Conservation (phyloP, 768 basidiomycete species). For the Russula abietina region DNA sequence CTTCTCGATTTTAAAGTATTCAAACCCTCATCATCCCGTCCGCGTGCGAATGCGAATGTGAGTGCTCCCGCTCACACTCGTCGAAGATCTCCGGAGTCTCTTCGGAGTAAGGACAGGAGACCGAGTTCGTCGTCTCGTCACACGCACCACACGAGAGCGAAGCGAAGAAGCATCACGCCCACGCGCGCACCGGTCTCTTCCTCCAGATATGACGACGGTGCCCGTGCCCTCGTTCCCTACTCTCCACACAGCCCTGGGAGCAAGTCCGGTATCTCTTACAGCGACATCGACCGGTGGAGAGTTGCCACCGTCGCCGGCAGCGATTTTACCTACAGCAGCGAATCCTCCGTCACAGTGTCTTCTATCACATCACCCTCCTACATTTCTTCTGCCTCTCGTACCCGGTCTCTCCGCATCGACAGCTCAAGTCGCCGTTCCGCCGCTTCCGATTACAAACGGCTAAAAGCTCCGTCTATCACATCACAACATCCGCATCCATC, state of each 20-base stretch:
- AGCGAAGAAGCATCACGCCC: conserved; percentile 18
- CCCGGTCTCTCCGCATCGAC: conserved; percentile 11
- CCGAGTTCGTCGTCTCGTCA: conserved; percentile 9
- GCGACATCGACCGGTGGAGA: conserved; percentile 20
- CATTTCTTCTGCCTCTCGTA: conserved; percentile 7
- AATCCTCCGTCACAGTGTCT: conserved; percentile 19
- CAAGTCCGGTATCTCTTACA: conserved; percentile 18
- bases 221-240: conserved; percentile 12
- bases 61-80: neutral
- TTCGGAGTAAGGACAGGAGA: neutral
- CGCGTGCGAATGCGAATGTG: neutral
- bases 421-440: neutral
- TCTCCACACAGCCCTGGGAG: conserved; percentile 10
- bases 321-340: conserved; percentile 20
- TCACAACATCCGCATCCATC: neutral
- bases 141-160: conserved; percentile 8
- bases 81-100: neutral
- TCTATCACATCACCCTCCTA: conserved; percentile 15
- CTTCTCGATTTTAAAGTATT: conserved; percentile 6
- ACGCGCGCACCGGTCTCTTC: conserved; percentile 8
- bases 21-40: conserved; percentile 9
- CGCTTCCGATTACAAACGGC: conserved; percentile 1
- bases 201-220: neutral
- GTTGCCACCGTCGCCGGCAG: conserved; percentile 7
- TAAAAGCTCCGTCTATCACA: neutral